phyloP scores from a whole-genome alignment of 1,139 yeast species.

The Blastobotrys niveus region DNA sequence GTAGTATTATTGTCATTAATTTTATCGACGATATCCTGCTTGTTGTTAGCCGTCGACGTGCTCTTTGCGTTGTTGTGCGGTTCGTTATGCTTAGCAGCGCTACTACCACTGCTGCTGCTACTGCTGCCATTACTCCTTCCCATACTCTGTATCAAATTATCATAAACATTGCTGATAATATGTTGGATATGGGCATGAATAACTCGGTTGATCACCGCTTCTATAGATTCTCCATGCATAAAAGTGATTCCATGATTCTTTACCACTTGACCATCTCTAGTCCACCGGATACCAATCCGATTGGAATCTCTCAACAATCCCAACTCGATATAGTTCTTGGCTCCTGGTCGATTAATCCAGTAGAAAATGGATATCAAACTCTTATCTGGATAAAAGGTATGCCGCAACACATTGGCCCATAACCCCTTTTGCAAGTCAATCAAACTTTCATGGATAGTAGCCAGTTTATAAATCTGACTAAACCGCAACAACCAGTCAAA shows the following conservation, averaged over 20 bases:
- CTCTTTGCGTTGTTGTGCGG: not conserved
- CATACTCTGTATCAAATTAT: constrained; percentile 15
- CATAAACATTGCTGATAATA: constrained; percentile 26
- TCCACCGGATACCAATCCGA: constrained; percentile 56
- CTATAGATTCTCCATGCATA: constrained; percentile 28
- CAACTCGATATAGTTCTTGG: constrained; percentile 54
- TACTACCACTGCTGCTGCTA: no score
- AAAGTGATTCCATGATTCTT: constrained; percentile 24
- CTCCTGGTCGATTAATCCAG: constrained; percentile 50
- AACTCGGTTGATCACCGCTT: constrained; percentile 27
- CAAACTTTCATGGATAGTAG: constrained; percentile 62
- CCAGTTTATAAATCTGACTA: constrained; percentile 67
- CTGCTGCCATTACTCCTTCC: no score
- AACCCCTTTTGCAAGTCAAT: constrained; percentile 48
- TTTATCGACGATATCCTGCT: constrained; percentile 10
- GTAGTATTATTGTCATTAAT: not conserved
- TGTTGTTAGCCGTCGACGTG: no score
- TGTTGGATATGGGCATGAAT: constrained; percentile 29
- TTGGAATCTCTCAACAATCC: constrained; percentile 53
- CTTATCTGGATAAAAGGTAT: constrained; percentile 58
- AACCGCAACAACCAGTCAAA: constrained; percentile 66
- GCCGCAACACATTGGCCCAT: constrained; percentile 66
- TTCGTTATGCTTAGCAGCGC: no score
- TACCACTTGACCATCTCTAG: constrained; percentile 48
- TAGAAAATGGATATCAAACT: constrained; percentile 59